Conservation (phyloP, 441 rosid genomes). For the Adansonia madagascariensis region DNA sequence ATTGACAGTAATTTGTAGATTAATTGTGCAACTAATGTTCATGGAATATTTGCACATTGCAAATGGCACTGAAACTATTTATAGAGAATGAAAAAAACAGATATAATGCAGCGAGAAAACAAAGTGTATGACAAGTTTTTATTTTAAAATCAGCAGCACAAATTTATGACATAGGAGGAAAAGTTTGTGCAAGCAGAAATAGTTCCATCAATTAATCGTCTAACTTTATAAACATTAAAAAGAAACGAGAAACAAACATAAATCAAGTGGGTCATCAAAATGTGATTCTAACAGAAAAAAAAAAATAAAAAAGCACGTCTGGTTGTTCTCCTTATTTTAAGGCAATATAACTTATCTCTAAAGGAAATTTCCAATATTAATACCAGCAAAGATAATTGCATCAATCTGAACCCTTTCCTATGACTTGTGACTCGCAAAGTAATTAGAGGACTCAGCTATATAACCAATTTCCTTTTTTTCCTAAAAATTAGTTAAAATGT, state of each 20-base stretch:
- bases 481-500: background rate
- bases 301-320: background rate
- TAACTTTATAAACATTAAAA: background rate
- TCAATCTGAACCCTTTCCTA: background rate
- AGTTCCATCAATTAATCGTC: background rate
- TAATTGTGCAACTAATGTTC: slow-evolving; percentile 1
- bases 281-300: background rate
- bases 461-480: background rate
- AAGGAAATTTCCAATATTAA: background rate
- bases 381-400: slow-evolving; percentile 4
- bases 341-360: background rate
- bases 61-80: background rate
- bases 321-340: background rate
- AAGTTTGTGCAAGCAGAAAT: background rate
- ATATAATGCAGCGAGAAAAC: no score
- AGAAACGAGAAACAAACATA: background rate
- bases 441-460: background rate
- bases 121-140: background rate
- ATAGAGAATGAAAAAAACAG: background rate
- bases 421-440: background rate
- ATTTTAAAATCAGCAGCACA: background rate
- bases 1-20: slow-evolving; percentile 8
- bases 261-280: background rate
- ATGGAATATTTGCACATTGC: background rate
- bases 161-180: background rate